A percentile compares a stretch with the other conserved stretches of the same genome.
phyloP scores from a whole-genome alignment of 2,329 filamentous ascomycete genomes.

The Trichoderma sp. region DNA sequence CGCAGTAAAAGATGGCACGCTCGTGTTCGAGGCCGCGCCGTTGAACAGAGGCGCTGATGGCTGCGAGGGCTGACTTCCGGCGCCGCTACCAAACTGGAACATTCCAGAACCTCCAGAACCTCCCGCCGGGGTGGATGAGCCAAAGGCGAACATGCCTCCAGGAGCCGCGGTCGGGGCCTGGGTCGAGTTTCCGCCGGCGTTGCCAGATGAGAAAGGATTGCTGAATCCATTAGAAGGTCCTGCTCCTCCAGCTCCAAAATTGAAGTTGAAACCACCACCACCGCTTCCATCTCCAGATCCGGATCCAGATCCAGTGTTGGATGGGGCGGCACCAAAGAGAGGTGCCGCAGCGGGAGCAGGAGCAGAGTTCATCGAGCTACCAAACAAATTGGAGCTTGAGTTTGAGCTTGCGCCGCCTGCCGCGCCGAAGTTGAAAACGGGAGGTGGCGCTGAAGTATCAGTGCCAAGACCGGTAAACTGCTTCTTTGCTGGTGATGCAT shows the following conservation, averaged over 20 bases:
- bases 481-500: constrained; percentile 43
- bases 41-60: constrained; percentile 37
- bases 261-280: constrained; percentile 34
- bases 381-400: constrained; percentile 45
- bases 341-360: constrained; percentile 29
- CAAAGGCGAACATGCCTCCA: constrained; percentile 44
- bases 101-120: constrained; percentile 32
- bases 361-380: constrained; percentile 31
- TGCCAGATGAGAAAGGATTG: constrained; percentile 43
- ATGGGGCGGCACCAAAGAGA: constrained; percentile 28
- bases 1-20: constrained; percentile 44
- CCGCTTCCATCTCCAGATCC: constrained; percentile 4
- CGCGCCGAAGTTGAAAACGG: constrained; percentile 41
- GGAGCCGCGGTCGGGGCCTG: constrained; percentile 31
- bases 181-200: constrained; percentile 30
- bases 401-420: constrained; percentile 14
- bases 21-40: constrained; percentile 32
- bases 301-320: constrained; percentile 29
- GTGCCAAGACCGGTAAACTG: constrained; percentile 34
- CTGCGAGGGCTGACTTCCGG: constrained; percentile 30
- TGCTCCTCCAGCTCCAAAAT: constrained; percentile 35
- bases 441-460: constrained; percentile 31
- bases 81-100: constrained; percentile 44
- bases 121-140: constrained; percentile 30
- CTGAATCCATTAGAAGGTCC: constrained; percentile 36